Evolutionary conservation across 352 stramenopile species (phyloP).

Genomic region (Phytophthora pini): DNA sequence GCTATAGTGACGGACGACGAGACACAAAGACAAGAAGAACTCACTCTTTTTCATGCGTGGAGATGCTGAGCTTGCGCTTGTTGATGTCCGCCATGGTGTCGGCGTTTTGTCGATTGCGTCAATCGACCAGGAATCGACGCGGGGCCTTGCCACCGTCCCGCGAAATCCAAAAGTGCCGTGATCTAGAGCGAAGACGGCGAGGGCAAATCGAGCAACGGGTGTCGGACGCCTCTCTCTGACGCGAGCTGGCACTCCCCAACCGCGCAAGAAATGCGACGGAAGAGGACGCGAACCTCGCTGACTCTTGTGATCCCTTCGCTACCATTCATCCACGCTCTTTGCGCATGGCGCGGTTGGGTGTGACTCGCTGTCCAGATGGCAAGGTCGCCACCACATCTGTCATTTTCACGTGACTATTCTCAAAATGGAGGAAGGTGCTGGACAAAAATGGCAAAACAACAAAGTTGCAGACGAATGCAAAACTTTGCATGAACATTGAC

Average conservation of each 20-base stretch:
- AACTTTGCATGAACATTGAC: too few relatives aligned
- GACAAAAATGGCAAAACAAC: conserved; percentile 15
- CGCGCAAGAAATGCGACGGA: conserved; percentile 31
- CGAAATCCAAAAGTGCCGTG: conserved; percentile 35
- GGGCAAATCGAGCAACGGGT: conserved; percentile 27
- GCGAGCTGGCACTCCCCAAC: conserved; percentile 4
- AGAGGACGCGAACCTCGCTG: conserved; percentile 28
- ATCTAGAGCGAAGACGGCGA: conserved; percentile 5
- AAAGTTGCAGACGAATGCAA: background rate
- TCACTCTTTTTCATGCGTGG: conserved; percentile 31
- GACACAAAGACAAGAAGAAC: conserved; percentile 16
- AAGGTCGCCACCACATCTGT: conserved; percentile 20
- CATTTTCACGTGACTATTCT: conserved; percentile 7
- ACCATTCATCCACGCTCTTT: conserved; percentile 34
- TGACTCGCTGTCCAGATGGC: conserved; percentile 32
- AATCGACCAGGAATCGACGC: conserved; percentile 17
- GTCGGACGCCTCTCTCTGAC: conserved; percentile 28
- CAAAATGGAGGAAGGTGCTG: background rate
- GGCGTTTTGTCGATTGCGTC: conserved; percentile 6
- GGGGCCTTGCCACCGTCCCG: conserved; percentile 9
- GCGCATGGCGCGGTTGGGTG: conserved; percentile 22
- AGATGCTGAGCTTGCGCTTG: conserved; percentile 29
- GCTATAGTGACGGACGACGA: conserved; percentile 1
- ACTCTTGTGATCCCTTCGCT: conserved; percentile 30
- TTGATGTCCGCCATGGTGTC: conserved; percentile 28